Percentiles rank a stretch among this genome's conserved stretches.
phyloP scores from a whole-genome alignment of 306 rosid genomes.

The Medicago lupulina region DNA sequence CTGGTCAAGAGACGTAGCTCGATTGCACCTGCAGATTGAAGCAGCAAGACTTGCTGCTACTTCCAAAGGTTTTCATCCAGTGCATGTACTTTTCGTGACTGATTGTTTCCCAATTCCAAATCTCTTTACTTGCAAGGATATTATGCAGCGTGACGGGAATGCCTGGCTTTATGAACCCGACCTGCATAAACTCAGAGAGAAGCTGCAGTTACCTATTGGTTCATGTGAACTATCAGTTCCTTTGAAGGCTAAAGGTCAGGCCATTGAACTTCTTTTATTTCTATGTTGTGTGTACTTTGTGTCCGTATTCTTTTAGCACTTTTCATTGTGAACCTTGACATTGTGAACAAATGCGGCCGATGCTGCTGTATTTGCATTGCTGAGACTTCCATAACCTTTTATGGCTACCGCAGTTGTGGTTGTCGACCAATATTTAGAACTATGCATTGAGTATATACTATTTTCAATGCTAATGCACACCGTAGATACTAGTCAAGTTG shows the following conservation, averaged over 20 bases:
- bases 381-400: background rate
- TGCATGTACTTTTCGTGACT: slow-evolving; percentile 72
- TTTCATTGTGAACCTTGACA: background rate
- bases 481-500: background rate
- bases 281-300: slow-evolving; percentile 17
- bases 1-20: slow-evolving; percentile 89
- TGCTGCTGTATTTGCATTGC: background rate
- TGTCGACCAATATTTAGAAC: background rate
- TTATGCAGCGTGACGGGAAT: slow-evolving; percentile 63
- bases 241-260: slow-evolving; percentile 80
- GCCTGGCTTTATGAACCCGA: slow-evolving; percentile 81
- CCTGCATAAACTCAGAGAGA: slow-evolving; percentile 64
- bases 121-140: slow-evolving; percentile 78
- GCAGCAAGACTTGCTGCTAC: slow-evolving; percentile 79
- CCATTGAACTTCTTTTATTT: slow-evolving; percentile 13
- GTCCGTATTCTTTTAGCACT: slow-evolving; percentile 7
- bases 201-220: slow-evolving; percentile 77
- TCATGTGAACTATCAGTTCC: slow-evolving; percentile 88
- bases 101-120: slow-evolving; percentile 79
- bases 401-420: background rate
- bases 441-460: slow-evolving; percentile 10
- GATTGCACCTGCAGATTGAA: slow-evolving; percentile 92
- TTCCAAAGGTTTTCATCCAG: slow-evolving; percentile 69
- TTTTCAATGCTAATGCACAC: slow-evolving; percentile 1
- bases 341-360: background rate